Percentiles rank a stretch among this genome's conserved stretches.
Evolutionary conservation across 352 stramenopile genomes (phyloP).

Genomic region (Pythium rhizo-oryzae): DNA sequence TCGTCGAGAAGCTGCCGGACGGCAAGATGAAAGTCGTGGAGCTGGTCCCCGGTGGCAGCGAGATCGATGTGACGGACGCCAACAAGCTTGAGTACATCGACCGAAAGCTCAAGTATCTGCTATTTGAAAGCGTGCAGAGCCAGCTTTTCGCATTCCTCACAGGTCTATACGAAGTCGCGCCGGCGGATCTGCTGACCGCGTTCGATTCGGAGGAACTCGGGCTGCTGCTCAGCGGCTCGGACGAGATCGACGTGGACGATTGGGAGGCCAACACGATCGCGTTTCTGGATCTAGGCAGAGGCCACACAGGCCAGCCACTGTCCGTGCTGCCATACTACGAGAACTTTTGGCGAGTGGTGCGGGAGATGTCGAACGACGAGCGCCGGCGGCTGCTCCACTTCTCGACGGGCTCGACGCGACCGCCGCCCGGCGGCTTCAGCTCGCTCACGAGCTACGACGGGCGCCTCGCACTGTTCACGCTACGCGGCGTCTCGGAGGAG

Average conservation of each 20-base stretch:
- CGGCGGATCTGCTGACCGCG: conserved; percentile 82
- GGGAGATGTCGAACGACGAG: conserved; percentile 62
- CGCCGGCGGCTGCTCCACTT: conserved; percentile 66
- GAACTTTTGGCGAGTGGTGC: conserved; percentile 80
- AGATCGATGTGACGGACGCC: conserved; percentile 67
- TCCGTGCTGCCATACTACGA: conserved; percentile 1
- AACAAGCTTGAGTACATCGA: conserved; percentile 96
- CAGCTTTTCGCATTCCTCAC: conserved; percentile 91
- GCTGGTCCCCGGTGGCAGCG: conserved; percentile 50
- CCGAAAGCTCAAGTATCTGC: conserved; percentile 90
- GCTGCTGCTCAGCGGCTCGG: conserved; percentile 89
- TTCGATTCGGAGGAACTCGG: conserved; percentile 95
- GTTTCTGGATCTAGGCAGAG: not conserved
- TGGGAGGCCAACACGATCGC: conserved; percentile 82
- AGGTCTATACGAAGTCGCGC: conserved; percentile 97
- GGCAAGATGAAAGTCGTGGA: conserved; percentile 39
- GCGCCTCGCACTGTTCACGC: conserved; percentile 56
- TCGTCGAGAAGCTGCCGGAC: conserved; percentile 36
- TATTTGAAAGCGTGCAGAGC: conserved; percentile 90
- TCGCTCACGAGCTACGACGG: conserved; percentile 66
- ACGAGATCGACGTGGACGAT: conserved; percentile 90
- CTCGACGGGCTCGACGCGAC: conserved; percentile 62
- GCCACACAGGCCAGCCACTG: not conserved
- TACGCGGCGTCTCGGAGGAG: conserved; percentile 37
- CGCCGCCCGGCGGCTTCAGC: conserved; percentile 60